Evolutionary conservation across 139 green algal species (phyloP).

Genomic region (Monoraphidium neglectum): DNA sequence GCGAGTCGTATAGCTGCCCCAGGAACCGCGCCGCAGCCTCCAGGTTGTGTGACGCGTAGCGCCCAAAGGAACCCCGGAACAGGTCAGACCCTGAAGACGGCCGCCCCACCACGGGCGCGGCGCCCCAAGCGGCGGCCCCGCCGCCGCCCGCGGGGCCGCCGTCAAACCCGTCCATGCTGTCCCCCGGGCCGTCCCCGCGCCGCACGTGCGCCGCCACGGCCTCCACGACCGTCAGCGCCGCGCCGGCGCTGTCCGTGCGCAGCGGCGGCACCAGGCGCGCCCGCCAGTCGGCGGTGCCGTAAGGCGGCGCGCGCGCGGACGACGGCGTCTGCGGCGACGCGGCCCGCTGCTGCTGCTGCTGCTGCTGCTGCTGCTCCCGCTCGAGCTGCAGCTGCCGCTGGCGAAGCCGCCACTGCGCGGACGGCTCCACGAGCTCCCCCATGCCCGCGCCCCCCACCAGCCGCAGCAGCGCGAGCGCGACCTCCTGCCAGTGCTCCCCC

Average conservation of each 20-base stretch:
- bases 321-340: too few species aligned
- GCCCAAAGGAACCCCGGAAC: too few species aligned
- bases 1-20: too few species aligned
- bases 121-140: too few species aligned
- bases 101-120: too few species aligned
- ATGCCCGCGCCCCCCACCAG: constrained; percentile 43
- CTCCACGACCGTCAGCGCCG: neutral
- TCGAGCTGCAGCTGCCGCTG: neutral
- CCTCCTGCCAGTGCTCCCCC: neutral
- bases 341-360: constrained; percentile 9
- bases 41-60: too few species aligned
- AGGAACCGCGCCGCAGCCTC: too few species aligned
- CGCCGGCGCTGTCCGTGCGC: neutral
- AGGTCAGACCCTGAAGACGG: too few species aligned
- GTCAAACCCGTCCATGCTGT: too few species aligned
- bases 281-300: neutral
- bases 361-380: constrained; percentile 1
- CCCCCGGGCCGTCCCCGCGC: too few species aligned
- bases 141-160: too few species aligned
- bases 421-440: constrained; percentile 1
- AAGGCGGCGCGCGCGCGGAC: neutral
- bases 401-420: neutral
- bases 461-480: constrained; percentile 31
- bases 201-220: neutral
- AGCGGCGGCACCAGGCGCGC: neutral